These are phyloP conservation scores for Cystobasidium onofrii DNA, from an alignment of 768 basidiomycete genomes.

Conservation along the genomic window DNA sequence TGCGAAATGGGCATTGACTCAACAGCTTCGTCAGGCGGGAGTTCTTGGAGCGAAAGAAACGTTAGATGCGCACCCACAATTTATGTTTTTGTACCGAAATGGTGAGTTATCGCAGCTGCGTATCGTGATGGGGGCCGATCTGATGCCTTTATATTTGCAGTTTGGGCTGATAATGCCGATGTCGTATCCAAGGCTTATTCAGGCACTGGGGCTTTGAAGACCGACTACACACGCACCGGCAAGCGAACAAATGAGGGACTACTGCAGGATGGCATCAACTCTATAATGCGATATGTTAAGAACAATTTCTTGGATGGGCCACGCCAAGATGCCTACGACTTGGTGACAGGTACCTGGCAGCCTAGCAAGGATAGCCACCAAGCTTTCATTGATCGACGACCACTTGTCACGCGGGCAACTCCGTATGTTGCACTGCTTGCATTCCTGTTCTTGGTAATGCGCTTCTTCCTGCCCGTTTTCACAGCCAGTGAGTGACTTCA, in stretches of 20 bases:
- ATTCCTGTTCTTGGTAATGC: slow-evolving; percentile 77
- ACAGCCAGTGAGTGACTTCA: slow-evolving; percentile 32
- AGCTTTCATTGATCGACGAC: slow-evolving; percentile 28
- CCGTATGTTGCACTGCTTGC: slow-evolving; percentile 74
- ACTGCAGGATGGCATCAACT: slow-evolving; percentile 79
- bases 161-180: slow-evolving; percentile 98
- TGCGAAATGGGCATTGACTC: slow-evolving; percentile 72
- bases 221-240: slow-evolving; percentile 86
- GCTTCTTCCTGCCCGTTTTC: slow-evolving; percentile 42
- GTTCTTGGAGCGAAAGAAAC: slow-evolving; percentile 62
- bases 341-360: slow-evolving; percentile 83
- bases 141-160: slow-evolving; percentile 49
- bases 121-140: no score
- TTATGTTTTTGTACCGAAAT: slow-evolving; percentile 77
- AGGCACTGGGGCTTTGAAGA: slow-evolving; percentile 90
- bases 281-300: slow-evolving; percentile 73
- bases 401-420: slow-evolving; percentile 43
- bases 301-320: slow-evolving; percentile 96
- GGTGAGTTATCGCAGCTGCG: no score
- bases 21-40: slow-evolving; percentile 65
- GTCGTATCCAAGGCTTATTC: slow-evolving; percentile 80
- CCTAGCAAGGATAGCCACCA: slow-evolving; percentile 52
- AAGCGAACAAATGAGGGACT: slow-evolving; percentile 71
- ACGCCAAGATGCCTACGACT: slow-evolving; percentile 89
- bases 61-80: slow-evolving; percentile 71